Evolutionary conservation across 1,284 basidiomycete genomes (phyloP).

Genomic region (Ganoderma lingzhi): DNA sequence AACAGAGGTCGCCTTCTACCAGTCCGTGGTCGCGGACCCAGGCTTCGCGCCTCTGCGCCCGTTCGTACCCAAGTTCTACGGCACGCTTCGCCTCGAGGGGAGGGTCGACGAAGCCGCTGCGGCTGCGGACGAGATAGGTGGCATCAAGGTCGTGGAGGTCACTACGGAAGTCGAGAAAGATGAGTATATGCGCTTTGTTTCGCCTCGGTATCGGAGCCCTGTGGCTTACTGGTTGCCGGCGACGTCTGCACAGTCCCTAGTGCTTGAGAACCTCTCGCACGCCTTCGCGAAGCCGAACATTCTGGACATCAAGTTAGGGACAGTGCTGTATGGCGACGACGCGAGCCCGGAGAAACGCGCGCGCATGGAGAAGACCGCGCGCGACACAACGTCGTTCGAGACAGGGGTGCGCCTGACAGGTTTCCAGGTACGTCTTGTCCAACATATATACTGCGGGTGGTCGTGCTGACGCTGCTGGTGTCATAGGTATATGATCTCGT

Average conservation of each 20-base stretch:
- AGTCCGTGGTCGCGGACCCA: conserved; percentile 56
- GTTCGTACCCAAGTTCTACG: conserved; percentile 79
- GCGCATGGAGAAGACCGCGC: conserved; percentile 81
- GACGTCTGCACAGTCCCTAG: conserved; percentile 67
- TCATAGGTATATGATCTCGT: conserved; percentile 79
- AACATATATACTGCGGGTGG: no score
- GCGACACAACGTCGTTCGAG: conserved; percentile 74
- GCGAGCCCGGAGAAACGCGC: conserved; percentile 80
- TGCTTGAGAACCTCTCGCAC: conserved; percentile 86
- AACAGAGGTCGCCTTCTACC: conserved; percentile 86
- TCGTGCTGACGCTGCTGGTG: not conserved
- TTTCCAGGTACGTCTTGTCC: conserved; percentile 73
- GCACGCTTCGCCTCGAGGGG: conserved; percentile 77
- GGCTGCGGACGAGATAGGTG: conserved; percentile 28
- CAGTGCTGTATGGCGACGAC: conserved; percentile 77
- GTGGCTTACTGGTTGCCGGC: conserved; percentile 12
- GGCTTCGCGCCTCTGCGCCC: conserved; percentile 54
- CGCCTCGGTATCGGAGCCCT: not conserved
- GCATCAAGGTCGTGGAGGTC: conserved; percentile 40
- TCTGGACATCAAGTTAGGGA: conserved; percentile 93
- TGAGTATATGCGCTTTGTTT: conserved; percentile 43
- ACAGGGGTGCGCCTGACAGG: conserved; percentile 89
- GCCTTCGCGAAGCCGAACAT: conserved; percentile 85
- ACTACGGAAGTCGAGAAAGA: conserved; percentile 53
- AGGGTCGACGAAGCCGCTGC: conserved; percentile 47